A percentile compares a stretch with the other conserved stretches of the same genome.
phyloP scores from a whole-genome alignment of 176 grass and related monocot genomes.

The Oryza coarctata region DNA sequence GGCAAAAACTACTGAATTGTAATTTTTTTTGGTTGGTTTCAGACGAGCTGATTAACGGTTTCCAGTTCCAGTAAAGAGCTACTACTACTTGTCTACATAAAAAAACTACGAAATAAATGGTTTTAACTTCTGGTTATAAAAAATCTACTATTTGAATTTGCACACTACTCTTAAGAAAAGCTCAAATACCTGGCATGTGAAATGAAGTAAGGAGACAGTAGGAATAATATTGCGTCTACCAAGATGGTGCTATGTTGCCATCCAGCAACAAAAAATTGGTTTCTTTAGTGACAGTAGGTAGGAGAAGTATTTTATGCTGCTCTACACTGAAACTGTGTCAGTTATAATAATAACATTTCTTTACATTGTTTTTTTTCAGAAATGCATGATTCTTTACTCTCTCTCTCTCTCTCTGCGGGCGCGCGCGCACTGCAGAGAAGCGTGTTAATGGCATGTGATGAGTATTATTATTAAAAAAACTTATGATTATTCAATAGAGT shows the following conservation, averaged over 20 bases:
- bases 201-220: neutral
- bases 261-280: neutral
- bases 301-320: neutral
- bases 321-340: neutral
- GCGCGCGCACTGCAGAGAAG: neutral
- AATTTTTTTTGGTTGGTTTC: neutral
- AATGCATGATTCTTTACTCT: no score
- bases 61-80: neutral
- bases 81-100: neutral
- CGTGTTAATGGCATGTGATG: neutral
- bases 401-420: neutral
- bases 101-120: neutral
- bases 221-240: neutral
- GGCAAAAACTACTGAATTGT: neutral
- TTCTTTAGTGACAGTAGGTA: neutral
- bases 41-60: neutral
- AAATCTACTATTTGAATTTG: neutral
- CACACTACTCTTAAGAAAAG: neutral
- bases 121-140: neutral
- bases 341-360: neutral
- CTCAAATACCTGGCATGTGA: neutral
- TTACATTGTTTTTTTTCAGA: neutral
- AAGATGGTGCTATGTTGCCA: neutral
- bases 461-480: neutral
- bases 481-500: no score